Conservation (phyloP, 495 filamentous ascomycete genomes). For the Penicillium egyptiacum region DNA sequence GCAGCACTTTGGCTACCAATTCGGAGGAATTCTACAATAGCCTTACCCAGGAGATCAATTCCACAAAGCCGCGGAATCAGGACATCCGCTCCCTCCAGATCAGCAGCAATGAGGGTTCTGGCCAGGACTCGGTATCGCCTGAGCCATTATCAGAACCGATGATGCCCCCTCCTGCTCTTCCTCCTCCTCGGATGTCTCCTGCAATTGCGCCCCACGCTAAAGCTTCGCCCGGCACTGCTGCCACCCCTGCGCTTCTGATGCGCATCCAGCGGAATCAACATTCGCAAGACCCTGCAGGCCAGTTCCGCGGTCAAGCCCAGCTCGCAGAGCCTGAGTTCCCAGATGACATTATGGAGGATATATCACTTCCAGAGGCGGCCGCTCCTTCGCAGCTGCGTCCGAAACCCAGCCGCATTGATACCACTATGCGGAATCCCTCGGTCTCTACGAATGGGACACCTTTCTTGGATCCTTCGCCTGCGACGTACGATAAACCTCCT, state of each 20-base stretch:
- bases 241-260: constrained; percentile 86
- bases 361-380: constrained; percentile 65
- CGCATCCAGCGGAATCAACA: constrained; percentile 54
- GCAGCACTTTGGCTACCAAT: constrained; percentile 55
- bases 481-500: constrained; percentile 22
- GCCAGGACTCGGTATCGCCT: constrained; percentile 68
- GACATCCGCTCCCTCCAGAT: constrained; percentile 41
- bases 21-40: constrained; percentile 48
- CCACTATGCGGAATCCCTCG: constrained; percentile 33
- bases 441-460: constrained; percentile 37
- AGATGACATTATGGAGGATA: constrained; percentile 65
- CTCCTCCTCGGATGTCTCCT: constrained; percentile 54
- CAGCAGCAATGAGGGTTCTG: constrained; percentile 59
- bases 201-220: constrained; percentile 45
- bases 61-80: constrained; percentile 29
- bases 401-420: constrained; percentile 47
- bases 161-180: constrained; percentile 69
- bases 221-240: constrained; percentile 46
- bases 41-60: constrained; percentile 35
- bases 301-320: constrained; percentile 34
- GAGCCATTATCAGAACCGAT: constrained; percentile 66
- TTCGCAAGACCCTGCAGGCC: constrained; percentile 22
- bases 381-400: constrained; percentile 36
- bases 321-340: constrained; percentile 30
- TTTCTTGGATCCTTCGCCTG: constrained; percentile 32